Percentiles rank a stretch among this genome's conserved stretches.
Conservation (phyloP, 257 asterid species). For the Cordia subcordata region DNA sequence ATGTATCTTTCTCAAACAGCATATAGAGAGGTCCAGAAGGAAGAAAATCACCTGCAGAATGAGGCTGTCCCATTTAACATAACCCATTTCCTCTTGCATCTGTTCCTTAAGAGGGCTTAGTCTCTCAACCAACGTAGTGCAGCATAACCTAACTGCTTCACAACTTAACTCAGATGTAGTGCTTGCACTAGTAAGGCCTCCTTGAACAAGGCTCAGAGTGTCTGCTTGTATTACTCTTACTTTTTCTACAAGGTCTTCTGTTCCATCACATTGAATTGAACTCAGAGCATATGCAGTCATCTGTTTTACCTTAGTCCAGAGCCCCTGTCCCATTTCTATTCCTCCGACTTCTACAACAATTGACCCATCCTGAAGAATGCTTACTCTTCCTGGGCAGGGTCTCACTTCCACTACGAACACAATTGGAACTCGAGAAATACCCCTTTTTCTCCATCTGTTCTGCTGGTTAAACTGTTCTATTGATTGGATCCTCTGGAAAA, state of each 20-base stretch:
- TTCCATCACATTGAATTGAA: slow-evolving; percentile 40
- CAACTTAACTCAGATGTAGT: slow-evolving; percentile 81
- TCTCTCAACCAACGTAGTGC: slow-evolving; percentile 55
- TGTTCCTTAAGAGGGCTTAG: slow-evolving; percentile 36
- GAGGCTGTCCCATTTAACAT: slow-evolving; percentile 51
- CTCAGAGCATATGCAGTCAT: slow-evolving; percentile 59
- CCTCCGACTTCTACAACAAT: slow-evolving; percentile 79
- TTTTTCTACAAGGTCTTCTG: slow-evolving; percentile 47
- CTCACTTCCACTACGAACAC: slow-evolving; percentile 30
- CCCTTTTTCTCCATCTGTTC: slow-evolving; percentile 53
- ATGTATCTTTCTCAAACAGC: too few relatives aligned
- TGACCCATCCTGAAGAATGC: slow-evolving; percentile 65
- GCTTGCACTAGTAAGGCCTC: slow-evolving; percentile 68
- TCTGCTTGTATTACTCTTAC: slow-evolving; percentile 68
- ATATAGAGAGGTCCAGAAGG: neutral
- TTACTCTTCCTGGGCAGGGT: slow-evolving; percentile 60
- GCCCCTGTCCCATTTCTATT: slow-evolving; percentile 76
- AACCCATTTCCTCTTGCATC: slow-evolving; percentile 44
- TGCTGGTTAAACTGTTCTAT: slow-evolving; percentile 37
- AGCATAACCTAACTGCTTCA: slow-evolving; percentile 68
- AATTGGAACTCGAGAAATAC: slow-evolving; percentile 65
- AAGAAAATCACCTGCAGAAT: slow-evolving; percentile 42
- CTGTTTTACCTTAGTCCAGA: slow-evolving; percentile 73
- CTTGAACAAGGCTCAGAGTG: slow-evolving; percentile 64
- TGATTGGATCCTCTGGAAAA: slow-evolving; percentile 24